phyloP scores from a whole-genome alignment of 192 early-diverging fungal genomes.

The Umbelopsis ramanniana region DNA sequence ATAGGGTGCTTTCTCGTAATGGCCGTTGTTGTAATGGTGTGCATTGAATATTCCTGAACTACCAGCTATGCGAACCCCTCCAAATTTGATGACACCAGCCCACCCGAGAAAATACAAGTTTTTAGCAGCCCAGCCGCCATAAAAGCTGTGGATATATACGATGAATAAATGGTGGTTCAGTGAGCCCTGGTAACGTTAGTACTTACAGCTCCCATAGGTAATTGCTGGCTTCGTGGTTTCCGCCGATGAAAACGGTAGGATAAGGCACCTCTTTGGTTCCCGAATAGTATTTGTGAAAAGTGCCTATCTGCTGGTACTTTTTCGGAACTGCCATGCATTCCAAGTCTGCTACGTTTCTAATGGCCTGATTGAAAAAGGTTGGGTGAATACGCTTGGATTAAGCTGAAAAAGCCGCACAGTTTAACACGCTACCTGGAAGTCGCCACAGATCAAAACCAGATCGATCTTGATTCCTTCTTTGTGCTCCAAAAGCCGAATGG shows the following conservation, averaged over 20 bases:
- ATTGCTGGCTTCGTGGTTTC: conserved; percentile 96
- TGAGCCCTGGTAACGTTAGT: not conserved
- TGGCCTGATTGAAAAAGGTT: conserved; percentile 48
- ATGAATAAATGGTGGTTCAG: not conserved
- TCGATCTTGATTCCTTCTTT: conserved; percentile 74
- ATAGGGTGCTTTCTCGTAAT: conserved; percentile 83
- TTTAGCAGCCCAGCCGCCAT: conserved; percentile 93
- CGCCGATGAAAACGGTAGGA: conserved; percentile 95
- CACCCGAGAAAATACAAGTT: conserved; percentile 94
- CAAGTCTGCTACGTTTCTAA: conserved; percentile 86
- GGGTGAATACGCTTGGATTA: not conserved
- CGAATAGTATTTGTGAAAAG: conserved; percentile 94
- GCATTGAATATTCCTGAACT: conserved; percentile 89
- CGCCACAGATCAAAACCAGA: conserved; percentile 94
- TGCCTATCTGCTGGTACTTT: conserved; percentile 83
- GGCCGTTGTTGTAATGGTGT: conserved; percentile 61
- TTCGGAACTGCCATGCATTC: conserved; percentile 81
- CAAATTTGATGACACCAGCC: conserved; percentile 85
- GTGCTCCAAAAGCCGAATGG: conserved; percentile 65
- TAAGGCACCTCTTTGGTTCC: conserved; percentile 78
- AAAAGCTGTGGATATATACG: conserved; percentile 56
- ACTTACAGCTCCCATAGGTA: conserved; percentile 94
- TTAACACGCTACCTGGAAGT: conserved; percentile 76
- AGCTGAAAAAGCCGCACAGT: not conserved
- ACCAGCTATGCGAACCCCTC: conserved; percentile 90